phyloP scores from a whole-genome alignment of 495 filamentous ascomycete species.

The Clavariopsis aquatica region DNA sequence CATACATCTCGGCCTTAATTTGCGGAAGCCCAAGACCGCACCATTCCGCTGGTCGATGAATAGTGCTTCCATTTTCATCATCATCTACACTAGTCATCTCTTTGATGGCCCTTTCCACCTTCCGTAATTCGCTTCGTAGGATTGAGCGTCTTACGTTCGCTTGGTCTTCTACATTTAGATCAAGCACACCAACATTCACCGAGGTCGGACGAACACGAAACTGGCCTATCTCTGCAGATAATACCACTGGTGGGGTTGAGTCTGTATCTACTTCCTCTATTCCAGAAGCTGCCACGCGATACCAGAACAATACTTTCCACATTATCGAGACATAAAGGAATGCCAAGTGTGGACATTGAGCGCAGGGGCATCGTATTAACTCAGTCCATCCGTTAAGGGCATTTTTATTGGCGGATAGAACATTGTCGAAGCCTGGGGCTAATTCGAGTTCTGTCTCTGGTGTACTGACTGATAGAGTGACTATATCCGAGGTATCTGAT shows the following conservation, averaged over 20 bases:
- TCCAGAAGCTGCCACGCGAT: neutral
- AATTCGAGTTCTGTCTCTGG: neutral
- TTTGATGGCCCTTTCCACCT: neutral
- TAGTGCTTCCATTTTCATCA: neutral
- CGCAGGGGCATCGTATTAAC: neutral
- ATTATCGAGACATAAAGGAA: neutral
- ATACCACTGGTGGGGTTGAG: neutral
- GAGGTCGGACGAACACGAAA: neutral
- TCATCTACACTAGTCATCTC: neutral
- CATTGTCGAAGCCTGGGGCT: neutral
- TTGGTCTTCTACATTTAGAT: neutral
- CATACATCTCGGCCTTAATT: neutral
- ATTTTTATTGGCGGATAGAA: neutral
- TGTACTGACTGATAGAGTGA: neutral
- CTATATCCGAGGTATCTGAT: neutral
- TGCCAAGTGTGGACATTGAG: neutral
- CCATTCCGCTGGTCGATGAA: neutral
- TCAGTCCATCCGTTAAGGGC: neutral
- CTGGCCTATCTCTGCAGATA: neutral
- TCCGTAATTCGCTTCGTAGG: neutral
- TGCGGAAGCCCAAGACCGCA: neutral
- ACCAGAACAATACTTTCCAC: neutral
- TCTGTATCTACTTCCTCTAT: neutral
- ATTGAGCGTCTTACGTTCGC: neutral
- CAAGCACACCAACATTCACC: neutral